Conservation (phyloP, 345 rosid species). For the Populus ilicifolia region DNA sequence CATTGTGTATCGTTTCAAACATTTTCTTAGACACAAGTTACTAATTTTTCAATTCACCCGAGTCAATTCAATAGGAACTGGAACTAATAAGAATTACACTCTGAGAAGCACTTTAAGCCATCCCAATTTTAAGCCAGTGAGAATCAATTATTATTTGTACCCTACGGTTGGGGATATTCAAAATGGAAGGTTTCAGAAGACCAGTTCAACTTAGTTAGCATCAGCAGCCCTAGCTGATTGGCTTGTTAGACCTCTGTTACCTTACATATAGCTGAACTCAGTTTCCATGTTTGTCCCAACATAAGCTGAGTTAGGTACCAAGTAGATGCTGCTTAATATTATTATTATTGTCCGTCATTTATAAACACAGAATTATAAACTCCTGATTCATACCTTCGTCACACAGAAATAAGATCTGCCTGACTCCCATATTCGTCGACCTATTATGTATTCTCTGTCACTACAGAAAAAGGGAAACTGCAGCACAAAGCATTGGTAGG, state of each 20-base stretch:
- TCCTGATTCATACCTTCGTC: conserved; percentile 57
- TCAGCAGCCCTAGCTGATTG: not conserved
- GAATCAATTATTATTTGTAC: not conserved
- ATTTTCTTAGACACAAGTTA: not conserved
- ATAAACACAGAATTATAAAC: not conserved
- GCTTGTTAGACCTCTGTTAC: not conserved
- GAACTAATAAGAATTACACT: not conserved
- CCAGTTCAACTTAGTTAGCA: not conserved
- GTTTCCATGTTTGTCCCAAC: not conserved
- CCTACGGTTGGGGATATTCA: not conserved
- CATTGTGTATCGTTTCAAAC: not conserved
- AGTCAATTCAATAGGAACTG: not conserved
- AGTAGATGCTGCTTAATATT: not conserved
- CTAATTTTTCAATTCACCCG: not conserved
- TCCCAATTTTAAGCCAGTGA: not conserved
- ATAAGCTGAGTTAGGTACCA: not conserved
- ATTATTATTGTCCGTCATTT: not conserved
- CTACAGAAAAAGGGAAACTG: conserved; percentile 86
- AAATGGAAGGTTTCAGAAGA: not conserved
- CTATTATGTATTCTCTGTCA: conserved; percentile 79
- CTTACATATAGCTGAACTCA: not conserved
- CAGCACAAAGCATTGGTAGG: conserved; percentile 13
- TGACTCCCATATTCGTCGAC: conserved; percentile 72
- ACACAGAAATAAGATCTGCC: conserved; percentile 62
- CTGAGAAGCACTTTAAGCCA: not conserved